phyloP scores from a whole-genome alignment of 306 rosid species.

The Glycine latifolia region DNA sequence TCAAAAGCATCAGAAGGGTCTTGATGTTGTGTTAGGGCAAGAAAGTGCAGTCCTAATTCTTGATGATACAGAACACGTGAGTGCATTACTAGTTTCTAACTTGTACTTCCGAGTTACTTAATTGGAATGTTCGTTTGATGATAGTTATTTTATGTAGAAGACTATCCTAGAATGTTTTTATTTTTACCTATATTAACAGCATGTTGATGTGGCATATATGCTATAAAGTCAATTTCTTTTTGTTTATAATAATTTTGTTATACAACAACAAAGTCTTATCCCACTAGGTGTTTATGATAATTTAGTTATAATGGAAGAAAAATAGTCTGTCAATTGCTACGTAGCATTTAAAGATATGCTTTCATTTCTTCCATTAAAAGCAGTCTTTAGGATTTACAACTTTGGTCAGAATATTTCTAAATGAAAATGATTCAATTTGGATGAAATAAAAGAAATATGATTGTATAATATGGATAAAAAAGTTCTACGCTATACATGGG shows the following conservation, averaged over 20 bases:
- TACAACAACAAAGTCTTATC: too few species aligned
- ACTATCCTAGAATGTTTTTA: constrained; percentile 8
- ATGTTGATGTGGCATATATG: not conserved
- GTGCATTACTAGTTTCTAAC: constrained; percentile 45
- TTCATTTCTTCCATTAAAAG: not conserved
- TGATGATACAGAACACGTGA: constrained; percentile 90
- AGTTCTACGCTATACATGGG: not conserved
- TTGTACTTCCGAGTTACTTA: constrained; percentile 26
- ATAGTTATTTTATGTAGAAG: constrained; percentile 25
- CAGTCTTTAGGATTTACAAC: not conserved
- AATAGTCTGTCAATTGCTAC: not conserved
- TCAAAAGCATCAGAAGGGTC: constrained; percentile 87
- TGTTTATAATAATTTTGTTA: constrained; percentile 1
- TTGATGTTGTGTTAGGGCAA: constrained; percentile 86
- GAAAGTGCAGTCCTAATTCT: constrained; percentile 90
- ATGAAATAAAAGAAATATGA: not conserved
- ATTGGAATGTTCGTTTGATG: constrained; percentile 21
- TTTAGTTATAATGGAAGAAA: constrained; percentile 27
- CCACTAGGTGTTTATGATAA: not conserved
- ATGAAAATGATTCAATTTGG: constrained; percentile 11
- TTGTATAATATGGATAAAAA: constrained; percentile 10
- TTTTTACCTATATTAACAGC: not conserved
- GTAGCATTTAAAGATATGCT: not conserved
- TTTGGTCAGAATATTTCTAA: constrained; percentile 3
- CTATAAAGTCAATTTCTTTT: not conserved